Base-by-base conservation (phyloP, 305 asterid species). In the Fraxinus nigra region DNA sequence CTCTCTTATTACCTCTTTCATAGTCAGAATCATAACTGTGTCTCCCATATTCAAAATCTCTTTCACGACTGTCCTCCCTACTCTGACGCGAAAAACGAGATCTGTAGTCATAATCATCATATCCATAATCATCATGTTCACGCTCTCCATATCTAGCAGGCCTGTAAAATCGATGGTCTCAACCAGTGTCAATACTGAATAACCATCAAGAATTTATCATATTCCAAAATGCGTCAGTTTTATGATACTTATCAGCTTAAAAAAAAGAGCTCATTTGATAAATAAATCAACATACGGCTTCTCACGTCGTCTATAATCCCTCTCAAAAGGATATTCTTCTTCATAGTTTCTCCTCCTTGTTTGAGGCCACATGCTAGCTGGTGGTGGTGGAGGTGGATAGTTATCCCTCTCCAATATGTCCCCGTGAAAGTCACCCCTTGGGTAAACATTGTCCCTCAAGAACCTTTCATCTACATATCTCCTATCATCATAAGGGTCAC, bases 11-110 rank as follows among this genome's bases (percentile, higher is more conserved):
- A 78, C 95, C 89, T 72, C 93, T 89, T 18, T 96, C 99, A 90
- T 94, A 90, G 84, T 96, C 99, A 82, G 99, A 93, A 88, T 96
- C 99, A 87, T 94, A 92, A 86, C 95, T 91, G 67, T 87, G 92
- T 82, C 93, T 88, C 72, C 94, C 93, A 70, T 94, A 90, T 85
- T 93, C 97, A 83, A 91, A 90, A 88, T 92, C 98, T 82, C 90
- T 93, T 84, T 96, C 98, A 78, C 92, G 92, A 88, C 97, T 94
- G 67, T 86, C 90, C 86, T 94, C 98, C 89, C 95, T 87, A 84
- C 90, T 88, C 40, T 87, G 92, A 86, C 88, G 94, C 14, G 93
- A 75, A 84, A 78, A 82, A 83, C 94, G 95, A 82, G 93, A 83
- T 87, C 90, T 90, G 84, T 91, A 89, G 86, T 91, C 99, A 90